phyloP scores from a whole-genome alignment of 441 rosid species.

The Eutrema salsugineum region DNA sequence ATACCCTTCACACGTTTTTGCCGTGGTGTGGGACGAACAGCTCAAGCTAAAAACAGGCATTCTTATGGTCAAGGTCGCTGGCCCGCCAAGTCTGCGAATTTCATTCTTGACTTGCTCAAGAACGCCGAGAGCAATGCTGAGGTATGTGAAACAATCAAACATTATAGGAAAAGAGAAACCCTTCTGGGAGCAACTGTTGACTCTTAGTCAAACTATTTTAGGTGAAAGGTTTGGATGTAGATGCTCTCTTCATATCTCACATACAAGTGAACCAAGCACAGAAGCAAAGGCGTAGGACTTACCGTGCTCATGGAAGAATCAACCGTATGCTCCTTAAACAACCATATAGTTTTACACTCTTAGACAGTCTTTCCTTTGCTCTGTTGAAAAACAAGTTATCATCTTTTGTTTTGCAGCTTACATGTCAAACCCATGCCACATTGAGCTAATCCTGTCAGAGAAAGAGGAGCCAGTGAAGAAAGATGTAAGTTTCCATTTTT shows the following conservation, averaged over 20 bases:
- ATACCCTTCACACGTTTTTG: slow-evolving; percentile 60
- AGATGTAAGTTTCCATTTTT: slow-evolving; percentile 34
- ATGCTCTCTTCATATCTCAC: slow-evolving; percentile 50
- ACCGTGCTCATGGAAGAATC: slow-evolving; percentile 64
- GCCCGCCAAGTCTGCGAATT: slow-evolving; percentile 51
- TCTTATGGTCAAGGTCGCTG: slow-evolving; percentile 63
- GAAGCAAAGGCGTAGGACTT: slow-evolving; percentile 61
- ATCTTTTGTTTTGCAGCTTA: slow-evolving; percentile 35
- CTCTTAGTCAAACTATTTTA: not conserved
- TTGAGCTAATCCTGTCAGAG: slow-evolving; percentile 49
- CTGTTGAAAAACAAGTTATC: not conserved
- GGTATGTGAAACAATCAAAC: slow-evolving; percentile 21
- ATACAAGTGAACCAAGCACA: slow-evolving; percentile 63
- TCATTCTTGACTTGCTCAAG: slow-evolving; percentile 54
- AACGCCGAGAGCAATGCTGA: slow-evolving; percentile 66
- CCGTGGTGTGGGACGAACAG: slow-evolving; percentile 54
- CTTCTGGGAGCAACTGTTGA: not conserved
- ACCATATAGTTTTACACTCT: not conserved
- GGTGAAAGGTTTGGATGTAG: slow-evolving; percentile 66
- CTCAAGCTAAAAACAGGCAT: slow-evolving; percentile 58
- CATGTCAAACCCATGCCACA: slow-evolving; percentile 64
- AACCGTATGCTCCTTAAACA: slow-evolving; percentile 37
- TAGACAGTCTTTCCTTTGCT: not conserved
- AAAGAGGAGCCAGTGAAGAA: slow-evolving; percentile 57
- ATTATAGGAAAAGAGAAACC: not conserved